phyloP scores from a whole-genome alignment of 179 eudicot genomes.

The Beta corolliflora region DNA sequence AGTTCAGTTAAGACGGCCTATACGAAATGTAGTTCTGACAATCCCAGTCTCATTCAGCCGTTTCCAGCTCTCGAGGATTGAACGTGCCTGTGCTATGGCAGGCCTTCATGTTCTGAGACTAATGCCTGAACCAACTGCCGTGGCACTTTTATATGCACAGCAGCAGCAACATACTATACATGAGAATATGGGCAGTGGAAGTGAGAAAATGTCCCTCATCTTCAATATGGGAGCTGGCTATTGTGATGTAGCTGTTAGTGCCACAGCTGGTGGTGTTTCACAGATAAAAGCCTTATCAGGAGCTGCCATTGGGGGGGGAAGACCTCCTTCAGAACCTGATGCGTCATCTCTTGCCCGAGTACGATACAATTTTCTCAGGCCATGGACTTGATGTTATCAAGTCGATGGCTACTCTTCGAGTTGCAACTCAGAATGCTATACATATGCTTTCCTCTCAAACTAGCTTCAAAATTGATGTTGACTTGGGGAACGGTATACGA shows the following conservation, averaged over 20 bases:
- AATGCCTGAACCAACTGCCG: constrained; percentile 94
- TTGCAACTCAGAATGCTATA: constrained; percentile 78
- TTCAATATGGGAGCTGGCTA: constrained; percentile 95
- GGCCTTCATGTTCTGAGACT: constrained; percentile 81
- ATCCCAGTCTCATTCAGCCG: constrained; percentile 85
- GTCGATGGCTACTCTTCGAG: constrained; percentile 69
- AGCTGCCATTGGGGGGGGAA: constrained; percentile 72
- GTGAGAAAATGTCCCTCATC: constrained; percentile 70
- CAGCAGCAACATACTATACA: constrained; percentile 55
- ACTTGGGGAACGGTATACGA: constrained; percentile 59
- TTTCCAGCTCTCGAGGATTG: constrained; percentile 68
- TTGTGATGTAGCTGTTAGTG: constrained; percentile 75
- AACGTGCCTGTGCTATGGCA: constrained; percentile 93
- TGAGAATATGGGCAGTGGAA: constrained; percentile 79
- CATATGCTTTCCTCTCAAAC: constrained; percentile 58
- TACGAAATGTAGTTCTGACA: constrained; percentile 65
- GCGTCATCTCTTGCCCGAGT: constrained; percentile 59
- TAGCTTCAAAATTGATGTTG: constrained; percentile 58
- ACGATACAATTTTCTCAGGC: constrained; percentile 46
- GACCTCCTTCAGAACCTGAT: constrained; percentile 77
- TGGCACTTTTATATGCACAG: constrained; percentile 77
- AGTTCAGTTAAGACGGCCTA: constrained; percentile 52
- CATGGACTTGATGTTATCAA: constrained; percentile 56
- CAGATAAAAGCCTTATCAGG: constrained; percentile 78
- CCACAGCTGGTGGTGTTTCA: constrained; percentile 87